A percentile compares a stretch with the other conserved stretches of the same genome.
Evolutionary conservation across 495 filamentous ascomycete genomes (phyloP).

Genomic region (Cairneyella variabilis): DNA sequence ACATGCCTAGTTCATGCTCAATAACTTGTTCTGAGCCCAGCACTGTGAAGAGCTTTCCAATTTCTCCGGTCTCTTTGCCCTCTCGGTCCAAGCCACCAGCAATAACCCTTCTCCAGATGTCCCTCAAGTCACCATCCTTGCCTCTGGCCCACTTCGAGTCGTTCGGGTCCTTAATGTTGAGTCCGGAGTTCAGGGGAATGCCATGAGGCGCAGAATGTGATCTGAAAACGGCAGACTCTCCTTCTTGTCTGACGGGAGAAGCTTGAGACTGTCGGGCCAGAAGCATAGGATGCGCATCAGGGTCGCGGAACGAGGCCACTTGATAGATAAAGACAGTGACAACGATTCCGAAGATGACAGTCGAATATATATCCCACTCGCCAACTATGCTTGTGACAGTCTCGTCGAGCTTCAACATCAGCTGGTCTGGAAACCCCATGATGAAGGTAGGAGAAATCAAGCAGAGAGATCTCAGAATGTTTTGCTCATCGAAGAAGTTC

Average conservation of each 20-base stretch:
- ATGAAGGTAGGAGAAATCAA: slow-evolving; percentile 19
- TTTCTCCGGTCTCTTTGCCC: slow-evolving; percentile 52
- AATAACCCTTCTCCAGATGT: slow-evolving; percentile 81
- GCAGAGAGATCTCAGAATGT: neutral
- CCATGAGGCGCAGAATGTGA: slow-evolving; percentile 78
- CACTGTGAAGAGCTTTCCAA: slow-evolving; percentile 77
- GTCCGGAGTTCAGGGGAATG: slow-evolving; percentile 73
- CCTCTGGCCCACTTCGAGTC: slow-evolving; percentile 78
- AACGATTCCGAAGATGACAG: slow-evolving; percentile 57
- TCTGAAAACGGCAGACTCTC: slow-evolving; percentile 80
- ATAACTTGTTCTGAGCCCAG: slow-evolving; percentile 68
- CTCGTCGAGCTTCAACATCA: slow-evolving; percentile 62
- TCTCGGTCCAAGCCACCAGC: slow-evolving; percentile 58
- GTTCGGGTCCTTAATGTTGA: slow-evolving; percentile 81
- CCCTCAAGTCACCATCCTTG: slow-evolving; percentile 83
- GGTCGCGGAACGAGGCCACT: slow-evolving; percentile 51
- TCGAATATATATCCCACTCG: slow-evolving; percentile 78
- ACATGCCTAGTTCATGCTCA: slow-evolving; percentile 60
- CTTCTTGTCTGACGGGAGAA: slow-evolving; percentile 73
- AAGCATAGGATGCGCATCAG: slow-evolving; percentile 87
- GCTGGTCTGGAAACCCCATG: slow-evolving; percentile 46
- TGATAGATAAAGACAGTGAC: slow-evolving; percentile 60
- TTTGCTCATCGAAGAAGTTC: neutral
- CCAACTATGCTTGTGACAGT: slow-evolving; percentile 62
- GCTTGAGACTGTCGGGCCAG: slow-evolving; percentile 78